These are phyloP conservation scores for Debaryomyces singareniensis DNA, from an alignment of 1,139 yeast genomes.

Conservation along the genomic window DNA sequence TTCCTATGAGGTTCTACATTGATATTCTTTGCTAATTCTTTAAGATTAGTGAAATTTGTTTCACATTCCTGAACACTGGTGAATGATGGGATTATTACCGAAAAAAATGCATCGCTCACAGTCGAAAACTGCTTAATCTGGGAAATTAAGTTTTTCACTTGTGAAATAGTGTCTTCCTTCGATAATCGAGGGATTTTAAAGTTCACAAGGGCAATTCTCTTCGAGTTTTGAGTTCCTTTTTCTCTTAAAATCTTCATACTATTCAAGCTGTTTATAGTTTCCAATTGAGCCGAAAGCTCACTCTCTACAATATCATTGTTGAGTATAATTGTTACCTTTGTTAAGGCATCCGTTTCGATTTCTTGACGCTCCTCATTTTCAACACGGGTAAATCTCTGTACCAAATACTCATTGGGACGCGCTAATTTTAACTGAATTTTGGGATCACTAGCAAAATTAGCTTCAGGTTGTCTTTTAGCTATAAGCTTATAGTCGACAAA, in stretches of 20 bases:
- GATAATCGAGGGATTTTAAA: slow-evolving; percentile 16
- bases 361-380: slow-evolving; percentile 11
- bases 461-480: slow-evolving; percentile 4
- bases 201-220: slow-evolving; percentile 38
- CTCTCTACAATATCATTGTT: slow-evolving; percentile 21
- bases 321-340: slow-evolving; percentile 25
- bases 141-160: slow-evolving; percentile 11
- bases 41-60: slow-evolving; percentile 26
- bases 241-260: slow-evolving; percentile 30
- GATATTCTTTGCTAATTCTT: slow-evolving; percentile 29
- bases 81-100: slow-evolving; percentile 24
- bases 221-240: slow-evolving; percentile 28
- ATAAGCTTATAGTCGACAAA: slow-evolving; percentile 18
- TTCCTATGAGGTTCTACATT: slow-evolving; percentile 28
- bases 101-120: slow-evolving; percentile 22
- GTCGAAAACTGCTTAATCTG: slow-evolving; percentile 11
- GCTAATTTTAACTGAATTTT: slow-evolving; percentile 13
- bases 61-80: slow-evolving; percentile 33
- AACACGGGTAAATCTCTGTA: slow-evolving; percentile 22
- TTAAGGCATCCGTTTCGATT: slow-evolving; percentile 27
- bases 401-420: slow-evolving; percentile 63
- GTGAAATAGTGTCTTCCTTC: slow-evolving; percentile 10
- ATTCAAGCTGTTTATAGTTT: slow-evolving; percentile 15
- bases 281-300: slow-evolving; percentile 19
- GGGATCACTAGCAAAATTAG: slow-evolving; percentile 4